Evolutionary conservation across 768 basidiomycete genomes (phyloP), one percentile per base, ranked within the genome.

Genomic region (Jaapia argillacea): DNA sequence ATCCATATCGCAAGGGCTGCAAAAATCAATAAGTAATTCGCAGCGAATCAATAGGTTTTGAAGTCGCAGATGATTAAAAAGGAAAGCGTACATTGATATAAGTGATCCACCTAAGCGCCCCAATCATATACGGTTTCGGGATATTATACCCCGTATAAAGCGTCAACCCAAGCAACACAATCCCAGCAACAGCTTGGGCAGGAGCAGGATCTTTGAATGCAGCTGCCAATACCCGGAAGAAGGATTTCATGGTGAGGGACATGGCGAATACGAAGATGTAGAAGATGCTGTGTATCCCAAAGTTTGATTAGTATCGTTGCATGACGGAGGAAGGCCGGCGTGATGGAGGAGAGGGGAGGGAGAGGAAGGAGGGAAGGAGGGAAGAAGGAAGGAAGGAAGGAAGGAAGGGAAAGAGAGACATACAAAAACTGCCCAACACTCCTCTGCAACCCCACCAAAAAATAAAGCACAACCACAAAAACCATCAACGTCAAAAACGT

Each of bases 171-270:
- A 38, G 37, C 10, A 38, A 10, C 10, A 10, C 21, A 7, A 38
- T 21, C 12, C 37, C 37, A 10, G 37, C 37, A 21, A 38, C 22
- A 21, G 37, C 22, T 38, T 38, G 37, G 7, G 37, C 37, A 10
- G 37, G 37, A 10, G 37, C 37, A 7, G 37, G 37, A 38, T 10
- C 10, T 21, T 38, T 38, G 37, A 38, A 38, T 21, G 37, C 12
- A 12, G 37, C 37, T 7, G 37, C 37, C 7, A 38, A 21, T 7
- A 21, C 10, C 10, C 37, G 37, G 37, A 38, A 38, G 13, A 80
- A 79, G 0, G 76, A 78, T 57, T 81, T 81, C 74, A 89, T 81
- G 4, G 78, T 61, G 21, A 87, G 42, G 25, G 79, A 70, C 46
- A 79, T 71, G 3, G 68, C 58, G 41, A 77, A 67, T n/a, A 77